Evolutionary conservation across 352 stramenopile species (phyloP).

Genomic region (Globisporangium mamillatum): DNA sequence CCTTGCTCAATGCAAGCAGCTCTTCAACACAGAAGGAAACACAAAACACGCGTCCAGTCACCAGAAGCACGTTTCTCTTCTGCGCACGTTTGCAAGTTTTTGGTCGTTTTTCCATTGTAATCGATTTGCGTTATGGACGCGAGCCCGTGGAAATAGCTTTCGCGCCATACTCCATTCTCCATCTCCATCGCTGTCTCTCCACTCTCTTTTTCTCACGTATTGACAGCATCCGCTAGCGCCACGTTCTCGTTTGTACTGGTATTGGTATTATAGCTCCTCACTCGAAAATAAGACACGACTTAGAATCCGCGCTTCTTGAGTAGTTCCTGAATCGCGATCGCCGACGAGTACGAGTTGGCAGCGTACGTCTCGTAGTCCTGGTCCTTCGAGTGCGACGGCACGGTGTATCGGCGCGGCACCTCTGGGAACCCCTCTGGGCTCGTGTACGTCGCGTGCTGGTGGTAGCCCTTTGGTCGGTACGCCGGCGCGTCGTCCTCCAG

Average conservation of each 20-base stretch:
- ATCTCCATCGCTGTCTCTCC: neutral
- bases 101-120: neutral
- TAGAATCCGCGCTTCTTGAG: slow-evolving; percentile 82
- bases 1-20: too few species aligned
- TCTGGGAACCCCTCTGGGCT: slow-evolving; percentile 65
- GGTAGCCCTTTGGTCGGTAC: slow-evolving; percentile 56
- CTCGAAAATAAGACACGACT: slow-evolving; percentile 8
- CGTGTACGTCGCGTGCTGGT: slow-evolving; percentile 58
- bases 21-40: too few species aligned
- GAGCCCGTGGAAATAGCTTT: neutral
- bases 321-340: slow-evolving; percentile 76
- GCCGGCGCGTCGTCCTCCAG: slow-evolving; percentile 58
- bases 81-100: too few species aligned
- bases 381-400: slow-evolving; percentile 63
- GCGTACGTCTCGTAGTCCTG: slow-evolving; percentile 77
- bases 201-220: neutral
- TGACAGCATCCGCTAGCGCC: neutral
- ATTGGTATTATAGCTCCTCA: neutral
- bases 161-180: neutral
- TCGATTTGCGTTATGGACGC: neutral
- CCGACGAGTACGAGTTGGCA: slow-evolving; percentile 85
- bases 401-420: slow-evolving; percentile 72
- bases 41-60: too few species aligned
- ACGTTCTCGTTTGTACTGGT: slow-evolving; percentile 1
- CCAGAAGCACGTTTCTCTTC: too few species aligned